Base-by-base conservation (phyloP, 1,284 basidiomycete genomes). In the Sparassis latifolia region DNA sequence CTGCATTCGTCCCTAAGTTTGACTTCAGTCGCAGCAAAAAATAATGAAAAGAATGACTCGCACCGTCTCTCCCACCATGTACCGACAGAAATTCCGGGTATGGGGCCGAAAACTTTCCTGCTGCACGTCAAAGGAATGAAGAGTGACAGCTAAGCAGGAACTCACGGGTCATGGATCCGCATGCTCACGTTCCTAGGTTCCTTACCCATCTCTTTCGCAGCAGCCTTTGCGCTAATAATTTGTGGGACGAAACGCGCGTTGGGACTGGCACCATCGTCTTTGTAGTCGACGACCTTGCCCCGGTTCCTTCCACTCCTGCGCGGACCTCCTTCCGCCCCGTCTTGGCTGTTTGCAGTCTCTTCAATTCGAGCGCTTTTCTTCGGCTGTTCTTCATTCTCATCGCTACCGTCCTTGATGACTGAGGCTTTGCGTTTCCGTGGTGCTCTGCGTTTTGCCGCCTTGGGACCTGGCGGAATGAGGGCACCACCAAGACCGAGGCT, bases 31-130 rank as follows among this genome's bases (percentile, higher is more conserved):
- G 20, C 20, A 20, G 20, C 20, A 20, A 20, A 20, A 30, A 27
- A 33, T 10, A 28, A 5, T 40, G 10, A 37, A 39, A 43, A 31
- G 28, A 32, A 33, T 42, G 46, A 20, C 20, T 49, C 64, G 4
- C 52, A 78, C 79, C 79, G 67, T 3, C 74, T 78, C 54, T 80
- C 76, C 89, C 89, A 91, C 86, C 87, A 89, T 12, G 85, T 82
- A 2, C 88, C 88, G 32, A 89, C 78, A n/a, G 74, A 69, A 29
- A 91, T 64, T 5, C 76, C 85, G n/a, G 86, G 86, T 53, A 91
- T 91, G 37, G 70, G 55, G 0, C 86, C 86, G 64, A 77, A 87
- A 7, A 65, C 72, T 62, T 71, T 70, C 52, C 78, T 61, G 40
- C 12, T 27, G 32, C 10, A 42, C 28, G 41, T 27, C 38, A 30